phyloP scores from a whole-genome alignment of 1,284 basidiomycete species.

The Trametes sp. region DNA sequence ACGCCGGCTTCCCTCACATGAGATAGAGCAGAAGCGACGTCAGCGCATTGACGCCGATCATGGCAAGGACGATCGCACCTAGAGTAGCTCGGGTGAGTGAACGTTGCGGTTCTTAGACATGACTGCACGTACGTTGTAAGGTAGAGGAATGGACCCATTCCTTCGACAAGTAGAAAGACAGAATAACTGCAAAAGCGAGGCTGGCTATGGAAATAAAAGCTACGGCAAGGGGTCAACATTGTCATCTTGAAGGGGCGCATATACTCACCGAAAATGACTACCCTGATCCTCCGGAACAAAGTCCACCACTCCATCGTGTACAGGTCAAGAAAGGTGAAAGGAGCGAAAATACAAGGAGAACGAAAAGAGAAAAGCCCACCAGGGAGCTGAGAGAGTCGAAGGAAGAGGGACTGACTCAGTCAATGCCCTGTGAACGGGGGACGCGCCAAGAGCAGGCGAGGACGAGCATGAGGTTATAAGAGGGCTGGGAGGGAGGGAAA shows the following conservation, averaged over 20 bases:
- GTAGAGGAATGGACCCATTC: slow-evolving; percentile 48
- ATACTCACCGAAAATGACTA: slow-evolving; percentile 42
- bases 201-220: slow-evolving; percentile 49
- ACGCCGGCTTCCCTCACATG: slow-evolving; percentile 48
- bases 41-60: slow-evolving; percentile 47
- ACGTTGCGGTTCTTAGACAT: too few species aligned
- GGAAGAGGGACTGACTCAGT: slow-evolving; percentile 42
- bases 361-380: slow-evolving; percentile 32
- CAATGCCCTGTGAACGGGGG: slow-evolving; percentile 39
- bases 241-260: slow-evolving; percentile 2
- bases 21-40: slow-evolving; percentile 54
- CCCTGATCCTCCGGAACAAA: slow-evolving; percentile 42
- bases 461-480: slow-evolving; percentile 25
- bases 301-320: slow-evolving; percentile 43
- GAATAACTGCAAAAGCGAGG: slow-evolving; percentile 48
- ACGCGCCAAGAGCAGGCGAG: slow-evolving; percentile 16
- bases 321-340: slow-evolving; percentile 23
- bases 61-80: slow-evolving; percentile 50
- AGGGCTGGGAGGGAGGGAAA: slow-evolving; percentile 16
- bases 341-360: slow-evolving; percentile 22
- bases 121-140: slow-evolving; percentile 47
- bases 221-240: slow-evolving; percentile 31
- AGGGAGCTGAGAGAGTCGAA: slow-evolving; percentile 38
- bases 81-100: slow-evolving; percentile 7
- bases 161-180: slow-evolving; percentile 49